These are phyloP conservation scores for Suillus subluteus DNA, from an alignment of 768 basidiomycete genomes.

Conservation along the genomic window DNA sequence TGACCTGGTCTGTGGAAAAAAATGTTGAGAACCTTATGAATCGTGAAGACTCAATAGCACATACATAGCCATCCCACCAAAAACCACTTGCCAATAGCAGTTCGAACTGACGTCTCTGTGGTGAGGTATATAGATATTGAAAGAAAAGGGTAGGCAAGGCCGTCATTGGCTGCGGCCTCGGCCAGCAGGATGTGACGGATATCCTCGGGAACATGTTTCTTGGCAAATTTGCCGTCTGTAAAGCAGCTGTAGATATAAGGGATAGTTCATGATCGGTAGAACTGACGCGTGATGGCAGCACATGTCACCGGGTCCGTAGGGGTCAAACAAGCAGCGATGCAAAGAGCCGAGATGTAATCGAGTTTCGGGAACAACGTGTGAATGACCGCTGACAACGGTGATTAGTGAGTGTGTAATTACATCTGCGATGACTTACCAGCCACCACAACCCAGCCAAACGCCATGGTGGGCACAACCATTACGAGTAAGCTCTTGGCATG, in stretches of 20 bases:
- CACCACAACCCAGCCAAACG: constrained; percentile 80
- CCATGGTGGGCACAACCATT: constrained; percentile 85
- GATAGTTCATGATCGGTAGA: not conserved
- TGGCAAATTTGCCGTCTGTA: constrained; percentile 71
- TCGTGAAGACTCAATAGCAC: constrained; percentile 25
- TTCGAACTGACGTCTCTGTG: constrained; percentile 60
- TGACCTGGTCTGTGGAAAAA: constrained; percentile 66
- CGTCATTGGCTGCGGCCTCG: constrained; percentile 95
- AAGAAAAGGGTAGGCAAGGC: constrained; percentile 92
- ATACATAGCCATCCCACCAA: constrained; percentile 82
- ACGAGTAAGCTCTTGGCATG: constrained; percentile 72
- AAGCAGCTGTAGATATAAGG: not conserved
- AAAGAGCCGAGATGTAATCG: constrained; percentile 74
- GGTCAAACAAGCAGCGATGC: constrained; percentile 87
- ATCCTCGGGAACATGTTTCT: constrained; percentile 69
- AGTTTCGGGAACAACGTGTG: constrained; percentile 73
- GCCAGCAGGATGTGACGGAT: constrained; percentile 83
- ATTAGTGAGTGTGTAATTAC: not conserved
- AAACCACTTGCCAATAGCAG: constrained; percentile 84
- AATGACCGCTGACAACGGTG: constrained; percentile 55
- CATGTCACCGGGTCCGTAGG: constrained; percentile 96
- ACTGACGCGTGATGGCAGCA: constrained; percentile 73
- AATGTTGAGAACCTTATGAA: constrained; percentile 9
- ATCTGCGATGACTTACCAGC: constrained; percentile 48
- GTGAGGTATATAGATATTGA: constrained; percentile 85